phyloP scores from a whole-genome alignment of 208 protist species.

The Leishmania braziliensis region DNA sequence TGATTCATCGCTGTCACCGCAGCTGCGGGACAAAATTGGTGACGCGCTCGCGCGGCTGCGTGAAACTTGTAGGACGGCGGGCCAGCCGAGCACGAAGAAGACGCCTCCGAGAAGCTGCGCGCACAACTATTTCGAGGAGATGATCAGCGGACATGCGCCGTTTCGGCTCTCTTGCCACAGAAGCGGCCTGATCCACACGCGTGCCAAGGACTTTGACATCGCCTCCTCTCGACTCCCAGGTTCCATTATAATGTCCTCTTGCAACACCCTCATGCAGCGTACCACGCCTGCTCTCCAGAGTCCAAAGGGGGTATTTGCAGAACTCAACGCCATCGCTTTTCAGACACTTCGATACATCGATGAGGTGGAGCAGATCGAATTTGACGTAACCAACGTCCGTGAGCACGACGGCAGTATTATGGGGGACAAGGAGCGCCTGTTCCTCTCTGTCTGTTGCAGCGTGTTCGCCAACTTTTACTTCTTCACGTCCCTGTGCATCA shows the following conservation, averaged over 20 bases:
- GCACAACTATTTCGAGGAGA: slow-evolving; percentile 25
- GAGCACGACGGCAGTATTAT: slow-evolving; percentile 79
- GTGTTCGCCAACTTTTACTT: slow-evolving; percentile 85
- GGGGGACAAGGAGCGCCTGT: slow-evolving; percentile 74
- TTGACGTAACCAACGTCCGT: slow-evolving; percentile 62
- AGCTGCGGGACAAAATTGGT: slow-evolving; percentile 24
- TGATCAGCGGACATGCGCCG: slow-evolving; percentile 37
- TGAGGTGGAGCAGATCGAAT: slow-evolving; percentile 76
- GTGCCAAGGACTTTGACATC: slow-evolving; percentile 40
- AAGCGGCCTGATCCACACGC: slow-evolving; percentile 10
- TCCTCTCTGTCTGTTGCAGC: slow-evolving; percentile 83
- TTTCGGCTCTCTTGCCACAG: slow-evolving; percentile 28
- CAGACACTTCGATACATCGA: slow-evolving; percentile 84
- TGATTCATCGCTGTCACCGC: slow-evolving; percentile 22
- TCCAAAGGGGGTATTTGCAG: slow-evolving; percentile 66
- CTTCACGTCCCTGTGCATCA: slow-evolving; percentile 47
- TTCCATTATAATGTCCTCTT: slow-evolving; percentile 2
- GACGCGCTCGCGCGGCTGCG: slow-evolving; percentile 19
- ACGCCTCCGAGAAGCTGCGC: slow-evolving; percentile 10
- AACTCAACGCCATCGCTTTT: slow-evolving; percentile 68
- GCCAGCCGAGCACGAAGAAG: slow-evolving; percentile 2
- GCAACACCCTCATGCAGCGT: slow-evolving; percentile 16
- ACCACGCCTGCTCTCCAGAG: slow-evolving; percentile 56
- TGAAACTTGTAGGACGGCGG: not conserved
- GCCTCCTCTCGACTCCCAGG: slow-evolving; percentile 31